These are phyloP conservation scores for Pichia heedii DNA, from an alignment of 805 yeast species.

Conservation along the genomic window DNA sequence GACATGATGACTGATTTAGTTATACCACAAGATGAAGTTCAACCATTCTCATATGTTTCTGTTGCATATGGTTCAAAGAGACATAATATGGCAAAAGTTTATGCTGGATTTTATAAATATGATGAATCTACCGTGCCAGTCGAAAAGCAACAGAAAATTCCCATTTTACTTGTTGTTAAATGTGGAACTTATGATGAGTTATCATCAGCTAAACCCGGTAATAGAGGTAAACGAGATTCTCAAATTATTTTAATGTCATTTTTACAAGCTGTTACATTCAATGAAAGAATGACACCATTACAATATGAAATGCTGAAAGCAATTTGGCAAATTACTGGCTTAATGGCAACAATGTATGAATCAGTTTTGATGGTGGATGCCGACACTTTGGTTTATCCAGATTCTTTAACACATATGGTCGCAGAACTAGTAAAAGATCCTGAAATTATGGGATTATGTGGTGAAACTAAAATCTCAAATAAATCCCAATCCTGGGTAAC, in stretches of 20 bases:
- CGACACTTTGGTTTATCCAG: slow-evolving; percentile 82
- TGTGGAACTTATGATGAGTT: slow-evolving; percentile 83
- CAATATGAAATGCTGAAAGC: slow-evolving; percentile 69
- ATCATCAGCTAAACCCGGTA: slow-evolving; percentile 70
- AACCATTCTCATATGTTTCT: slow-evolving; percentile 83
- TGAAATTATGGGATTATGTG: slow-evolving; percentile 84
- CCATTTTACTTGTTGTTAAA: slow-evolving; percentile 69
- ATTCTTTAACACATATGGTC: slow-evolving; percentile 79
- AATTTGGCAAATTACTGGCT: slow-evolving; percentile 77
- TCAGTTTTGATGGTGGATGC: slow-evolving; percentile 89
- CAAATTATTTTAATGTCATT: slow-evolving; percentile 88
- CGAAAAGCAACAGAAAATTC: slow-evolving; percentile 80
- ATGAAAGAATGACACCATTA: slow-evolving; percentile 88
- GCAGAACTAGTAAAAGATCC: slow-evolving; percentile 88
- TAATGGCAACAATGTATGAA: slow-evolving; percentile 78
- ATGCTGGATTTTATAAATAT: slow-evolving; percentile 88
- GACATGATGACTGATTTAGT: slow-evolving; percentile 79
- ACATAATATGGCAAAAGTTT: slow-evolving; percentile 96
- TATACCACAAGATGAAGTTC: slow-evolving; percentile 63
- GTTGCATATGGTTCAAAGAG: slow-evolving; percentile 92
- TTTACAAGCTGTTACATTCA: slow-evolving; percentile 77
- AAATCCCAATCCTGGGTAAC: slow-evolving; percentile 83
- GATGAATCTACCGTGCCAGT: slow-evolving; percentile 64
- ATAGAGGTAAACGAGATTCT: slow-evolving; percentile 94
- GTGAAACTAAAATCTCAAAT: slow-evolving; percentile 87